Evolutionary conservation across 2,329 filamentous ascomycete genomes (phyloP).

Genomic region (Pyrenochaeta sp.): DNA sequence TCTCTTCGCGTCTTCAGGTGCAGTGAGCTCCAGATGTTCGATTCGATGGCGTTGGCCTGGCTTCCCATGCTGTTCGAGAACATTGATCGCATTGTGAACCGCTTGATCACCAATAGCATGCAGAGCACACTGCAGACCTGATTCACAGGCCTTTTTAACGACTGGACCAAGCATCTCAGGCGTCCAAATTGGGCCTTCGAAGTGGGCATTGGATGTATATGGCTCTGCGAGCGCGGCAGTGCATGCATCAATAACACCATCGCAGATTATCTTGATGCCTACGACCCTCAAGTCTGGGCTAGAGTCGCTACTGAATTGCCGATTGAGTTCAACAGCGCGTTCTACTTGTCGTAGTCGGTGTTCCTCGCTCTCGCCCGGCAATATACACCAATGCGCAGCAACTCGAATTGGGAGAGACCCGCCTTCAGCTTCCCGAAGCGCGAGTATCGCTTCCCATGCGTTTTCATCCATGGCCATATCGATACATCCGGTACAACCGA

Average conservation of each 20-base stretch:
- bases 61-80: constrained; percentile 55
- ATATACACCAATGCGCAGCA: constrained; percentile 66
- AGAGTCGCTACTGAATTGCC: constrained; percentile 55
- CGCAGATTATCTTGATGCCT: constrained; percentile 71
- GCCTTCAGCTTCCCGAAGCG: constrained; percentile 45
- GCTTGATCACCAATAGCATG: constrained; percentile 73
- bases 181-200: constrained; percentile 64
- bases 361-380: constrained; percentile 55
- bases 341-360: constrained; percentile 61
- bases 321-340: constrained; percentile 58
- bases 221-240: constrained; percentile 69
- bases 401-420: constrained; percentile 56
- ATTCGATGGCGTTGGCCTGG: constrained; percentile 66
- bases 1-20: constrained; percentile 62
- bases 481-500: constrained; percentile 64
- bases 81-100: constrained; percentile 65
- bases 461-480: constrained; percentile 70
- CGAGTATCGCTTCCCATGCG: constrained; percentile 61
- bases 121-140: constrained; percentile 68
- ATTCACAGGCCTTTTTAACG: constrained; percentile 62
- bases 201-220: constrained; percentile 59
- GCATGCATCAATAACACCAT: constrained; percentile 72
- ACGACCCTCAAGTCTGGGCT: constrained; percentile 62
- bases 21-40: constrained; percentile 70
- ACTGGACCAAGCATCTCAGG: constrained; percentile 62